Base-by-base conservation (phyloP, 75 land plant species). In the Azolla pinnata region DNA sequence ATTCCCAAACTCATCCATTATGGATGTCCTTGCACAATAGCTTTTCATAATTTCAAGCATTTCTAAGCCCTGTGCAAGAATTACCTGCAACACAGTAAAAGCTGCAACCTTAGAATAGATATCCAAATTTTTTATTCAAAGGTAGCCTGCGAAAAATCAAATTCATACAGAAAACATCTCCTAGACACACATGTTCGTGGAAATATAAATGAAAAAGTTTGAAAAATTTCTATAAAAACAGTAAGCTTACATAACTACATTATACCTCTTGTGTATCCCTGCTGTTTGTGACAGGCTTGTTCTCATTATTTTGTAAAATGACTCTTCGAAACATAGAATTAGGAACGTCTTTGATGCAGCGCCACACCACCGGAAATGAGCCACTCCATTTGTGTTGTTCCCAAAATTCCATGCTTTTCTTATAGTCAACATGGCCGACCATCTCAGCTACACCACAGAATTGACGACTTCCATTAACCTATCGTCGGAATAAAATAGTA, bases 351-450 rank as follows among this genome's bases (percentile, higher is more conserved):
- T 88, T 88, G 8, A 88, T 77, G 23, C 85, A 62, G 55, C 85
- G 95, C 95, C 95, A 88, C 61, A 76, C 85, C 33, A 88, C 83
- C 46, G 95, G 76, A 56, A 88, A 85, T 57, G 90, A 74, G 4
- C 95, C 95, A 77, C 52, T 79, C 95, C 95, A 88, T 54, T 88
- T 88, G 54, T 88, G 90, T 56, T 85, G 95, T 74, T 84, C 89
- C 93, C 93, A 88, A 51, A 81, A 84, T 44, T 88, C 85, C 81
- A 88, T 75, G 56, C 84, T 80, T 51, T 65, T 77, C 0, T 66
- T 33, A 57, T 85, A 88, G 61, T 88, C 89, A 26, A 88, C 85
- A 27, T 85, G 79, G 21, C 95, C 95, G 63, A 61, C 57, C 95
- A 88, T 88, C 75, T 88, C 90, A 18, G 95, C 83, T 40, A 85